Conservation (phyloP, 106 monocot genomes). For the Dioscorea alata region DNA sequence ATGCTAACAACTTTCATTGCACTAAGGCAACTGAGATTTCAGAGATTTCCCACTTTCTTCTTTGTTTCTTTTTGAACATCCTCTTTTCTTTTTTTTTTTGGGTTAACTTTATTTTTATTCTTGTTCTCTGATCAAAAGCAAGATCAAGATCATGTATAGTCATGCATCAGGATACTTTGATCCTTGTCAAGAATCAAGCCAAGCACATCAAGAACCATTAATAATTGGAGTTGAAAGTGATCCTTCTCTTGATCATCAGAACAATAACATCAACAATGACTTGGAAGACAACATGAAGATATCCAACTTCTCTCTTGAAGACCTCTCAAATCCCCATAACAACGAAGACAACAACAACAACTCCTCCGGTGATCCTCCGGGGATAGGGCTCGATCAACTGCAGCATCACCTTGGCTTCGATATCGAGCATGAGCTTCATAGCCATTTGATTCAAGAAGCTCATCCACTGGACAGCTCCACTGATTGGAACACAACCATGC, state of each 20-base stretch:
- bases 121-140: neutral
- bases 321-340: neutral
- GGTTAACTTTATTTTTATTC: neutral
- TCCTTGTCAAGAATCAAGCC: conserved; percentile 12
- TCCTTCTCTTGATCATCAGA: neutral
- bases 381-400: neutral
- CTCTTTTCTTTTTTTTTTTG: neutral
- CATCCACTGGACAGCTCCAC: neutral
- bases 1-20: conserved; percentile 14
- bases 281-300: neutral
- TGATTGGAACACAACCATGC: neutral
- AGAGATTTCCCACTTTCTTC: conserved; percentile 6
- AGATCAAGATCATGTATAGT: conserved; percentile 29
- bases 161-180: conserved; percentile 34
- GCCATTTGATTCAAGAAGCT: neutral
- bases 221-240: neutral
- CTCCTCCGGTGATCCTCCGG: neutral
- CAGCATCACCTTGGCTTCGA: neutral
- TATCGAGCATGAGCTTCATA: neutral
- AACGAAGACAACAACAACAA: neutral
- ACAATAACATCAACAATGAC: neutral
- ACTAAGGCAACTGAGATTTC: conserved; percentile 11
- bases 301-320: neutral
- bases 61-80: neutral
- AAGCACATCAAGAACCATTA: conserved; percentile 7